These are phyloP conservation scores for Cryomyces minteri DNA, from an alignment of 495 filamentous ascomycete species.

Conservation along the genomic window DNA sequence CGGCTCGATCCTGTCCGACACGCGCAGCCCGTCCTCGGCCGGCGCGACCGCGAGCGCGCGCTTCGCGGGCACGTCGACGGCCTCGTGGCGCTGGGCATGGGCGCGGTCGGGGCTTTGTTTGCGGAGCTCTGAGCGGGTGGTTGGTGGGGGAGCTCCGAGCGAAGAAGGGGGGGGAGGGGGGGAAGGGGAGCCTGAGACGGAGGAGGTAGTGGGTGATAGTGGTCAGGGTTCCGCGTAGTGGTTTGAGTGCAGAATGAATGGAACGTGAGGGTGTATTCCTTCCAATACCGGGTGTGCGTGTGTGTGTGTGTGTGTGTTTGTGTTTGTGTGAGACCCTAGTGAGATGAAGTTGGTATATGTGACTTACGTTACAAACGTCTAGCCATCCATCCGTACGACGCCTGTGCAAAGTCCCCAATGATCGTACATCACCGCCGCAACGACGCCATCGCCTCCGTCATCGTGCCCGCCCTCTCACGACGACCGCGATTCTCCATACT, in stretches of 20 bases:
- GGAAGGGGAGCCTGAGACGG: no score
- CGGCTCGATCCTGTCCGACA: no score
- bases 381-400: no score
- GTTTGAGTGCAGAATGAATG: not conserved
- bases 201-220: no score
- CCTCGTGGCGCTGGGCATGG: not conserved
- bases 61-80: no score
- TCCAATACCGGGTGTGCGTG: not conserved
- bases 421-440: not conserved
- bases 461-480: not conserved
- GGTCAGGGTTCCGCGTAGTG: not conserved
- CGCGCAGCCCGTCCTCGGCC: no score
- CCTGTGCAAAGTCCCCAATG: not conserved
- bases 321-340: not conserved
- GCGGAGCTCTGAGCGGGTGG: conserved; percentile 3
- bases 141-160: not conserved
- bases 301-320: not conserved
- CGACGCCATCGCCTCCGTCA: not conserved
- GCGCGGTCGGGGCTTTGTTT: conserved; percentile 3
- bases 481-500: conserved; percentile 23
- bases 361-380: not conserved
- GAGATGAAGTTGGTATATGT: not conserved
- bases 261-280: not conserved
- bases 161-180: no score
- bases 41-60: no score